phyloP scores from a whole-genome alignment of 257 asterid genomes.

The Solanum habrochaites region DNA sequence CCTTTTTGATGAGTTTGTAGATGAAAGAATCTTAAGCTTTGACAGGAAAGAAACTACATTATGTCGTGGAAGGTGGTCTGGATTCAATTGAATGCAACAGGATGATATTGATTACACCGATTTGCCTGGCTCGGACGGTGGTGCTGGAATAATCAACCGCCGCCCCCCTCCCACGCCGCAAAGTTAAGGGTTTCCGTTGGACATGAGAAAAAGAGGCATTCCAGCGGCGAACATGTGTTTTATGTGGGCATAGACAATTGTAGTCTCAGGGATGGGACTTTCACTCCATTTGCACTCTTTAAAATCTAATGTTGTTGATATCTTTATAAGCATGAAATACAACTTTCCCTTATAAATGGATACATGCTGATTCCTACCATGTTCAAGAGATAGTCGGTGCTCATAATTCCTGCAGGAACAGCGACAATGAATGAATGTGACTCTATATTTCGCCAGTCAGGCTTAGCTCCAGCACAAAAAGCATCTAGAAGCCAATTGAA shows the following conservation, averaged over 20 bases:
- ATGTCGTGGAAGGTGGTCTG: neutral
- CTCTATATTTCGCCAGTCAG: neutral
- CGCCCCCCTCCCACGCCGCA: too few relatives aligned
- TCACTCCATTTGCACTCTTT: neutral
- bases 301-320: neutral
- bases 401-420: neutral
- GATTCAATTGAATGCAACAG: too few relatives aligned
- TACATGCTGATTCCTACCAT: neutral
- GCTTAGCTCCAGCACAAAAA: neutral
- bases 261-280: neutral
- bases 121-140: too few relatives aligned
- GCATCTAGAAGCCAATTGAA: neutral
- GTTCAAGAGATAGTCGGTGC: neutral
- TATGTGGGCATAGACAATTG: neutral
- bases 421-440: neutral
- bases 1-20: neutral
- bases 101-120: too few relatives aligned
- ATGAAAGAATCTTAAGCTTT: neutral
- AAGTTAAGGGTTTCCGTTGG: neutral
- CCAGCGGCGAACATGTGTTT: neutral
- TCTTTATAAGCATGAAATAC: neutral
- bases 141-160: too few relatives aligned
- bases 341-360: neutral
- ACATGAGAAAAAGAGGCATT: neutral
- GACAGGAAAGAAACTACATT: neutral